Base-by-base conservation (phyloP, 495 filamentous ascomycete species). In the Xylaria flabelliformis region DNA sequence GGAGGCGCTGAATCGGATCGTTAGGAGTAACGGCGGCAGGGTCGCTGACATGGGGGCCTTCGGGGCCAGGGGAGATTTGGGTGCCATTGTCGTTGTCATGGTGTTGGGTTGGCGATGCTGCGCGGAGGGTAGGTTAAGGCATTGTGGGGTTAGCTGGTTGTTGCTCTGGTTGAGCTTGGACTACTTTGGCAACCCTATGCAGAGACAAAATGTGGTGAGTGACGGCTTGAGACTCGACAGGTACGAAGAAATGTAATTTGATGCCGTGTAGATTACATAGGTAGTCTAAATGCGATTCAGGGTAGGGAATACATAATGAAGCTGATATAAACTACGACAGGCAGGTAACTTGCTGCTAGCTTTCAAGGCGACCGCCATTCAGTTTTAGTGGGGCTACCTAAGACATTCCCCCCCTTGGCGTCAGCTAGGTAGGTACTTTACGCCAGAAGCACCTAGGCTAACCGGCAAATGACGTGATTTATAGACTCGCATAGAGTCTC, bases 1-100 rank as follows among this genome's bases (percentile, higher is more conserved):
- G 3, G 93, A 88, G 69, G 91, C 90, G 61, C 93, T 91, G 88
- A 98, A 98, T 80, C 95, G 93, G 81, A 98, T 90, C 24, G 90
- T 94, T 26, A 97, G 86, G 76, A 90, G 87, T 59, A 95, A 82
- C 67, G 87, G 86, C 48, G 85, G 82, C 26, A 80, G 74, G 44
- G 75, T 71, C 6, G 72, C 74, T 59, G 74, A 72, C 4, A n/a
- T 69, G 74, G 71, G 42, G 32, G 51, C 51, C 17, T 59, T 59
- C 1, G 70, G 77, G 26, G 72, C 72, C n/a, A 65, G 67, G 62
- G 71, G 72, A 39, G 67, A 64, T 36, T 64, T 62, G 64, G 61
- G 71, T n/a, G 73, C 62, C 26, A 69, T 32, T 17, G 72, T 7
- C 10, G 74, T 7, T 7, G 74, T 72, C 71, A 48, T 72, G 32